A percentile compares a stretch with the other conserved stretches of the same genome.
These are phyloP conservation scores for Petrea volubilis DNA, from an alignment of 257 asterid genomes.

Conservation along the genomic window DNA sequence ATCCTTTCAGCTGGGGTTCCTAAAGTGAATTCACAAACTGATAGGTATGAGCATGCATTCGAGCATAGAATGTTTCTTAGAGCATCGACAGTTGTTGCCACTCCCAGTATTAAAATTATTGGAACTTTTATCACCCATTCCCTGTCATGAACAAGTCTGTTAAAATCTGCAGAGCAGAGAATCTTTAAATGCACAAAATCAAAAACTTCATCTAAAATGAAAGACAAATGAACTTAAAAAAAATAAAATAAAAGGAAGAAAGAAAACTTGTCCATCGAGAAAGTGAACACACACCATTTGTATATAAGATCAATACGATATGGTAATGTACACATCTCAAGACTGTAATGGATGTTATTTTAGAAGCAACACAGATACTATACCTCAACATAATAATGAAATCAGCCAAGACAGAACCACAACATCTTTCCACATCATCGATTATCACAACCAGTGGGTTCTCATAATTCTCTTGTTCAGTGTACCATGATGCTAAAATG, in stretches of 20 bases:
- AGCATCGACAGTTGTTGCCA: slow-evolving; percentile 79
- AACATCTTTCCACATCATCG: slow-evolving; percentile 84
- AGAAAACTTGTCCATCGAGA: no score
- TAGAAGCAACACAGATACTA: slow-evolving; percentile 13
- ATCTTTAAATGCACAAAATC: slow-evolving; percentile 11
- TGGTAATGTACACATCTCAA: not conserved
- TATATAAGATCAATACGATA: slow-evolving; percentile 3
- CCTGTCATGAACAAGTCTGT: slow-evolving; percentile 48
- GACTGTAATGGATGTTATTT: not conserved
- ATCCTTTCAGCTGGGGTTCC: slow-evolving; percentile 78
- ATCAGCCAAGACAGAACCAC: slow-evolving; percentile 75
- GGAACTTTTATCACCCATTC: slow-evolving; percentile 92
- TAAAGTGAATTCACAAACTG: slow-evolving; percentile 61
- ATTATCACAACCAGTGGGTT: slow-evolving; percentile 78
- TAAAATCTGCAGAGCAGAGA: slow-evolving; percentile 25
- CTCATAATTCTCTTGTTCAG: slow-evolving; percentile 56
- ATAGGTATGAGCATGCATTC: slow-evolving; percentile 52
- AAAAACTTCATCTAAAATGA: not conserved
- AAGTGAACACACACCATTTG: not conserved
- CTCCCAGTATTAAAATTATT: slow-evolving; percentile 74
- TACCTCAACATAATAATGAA: slow-evolving; percentile 86
- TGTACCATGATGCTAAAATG: slow-evolving; percentile 80
- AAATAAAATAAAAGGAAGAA: no score
- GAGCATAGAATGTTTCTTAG: slow-evolving; percentile 60
- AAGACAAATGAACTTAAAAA: no score